Base-by-base conservation (phyloP, 768 basidiomycete species). In the Kwoniella pini region DNA sequence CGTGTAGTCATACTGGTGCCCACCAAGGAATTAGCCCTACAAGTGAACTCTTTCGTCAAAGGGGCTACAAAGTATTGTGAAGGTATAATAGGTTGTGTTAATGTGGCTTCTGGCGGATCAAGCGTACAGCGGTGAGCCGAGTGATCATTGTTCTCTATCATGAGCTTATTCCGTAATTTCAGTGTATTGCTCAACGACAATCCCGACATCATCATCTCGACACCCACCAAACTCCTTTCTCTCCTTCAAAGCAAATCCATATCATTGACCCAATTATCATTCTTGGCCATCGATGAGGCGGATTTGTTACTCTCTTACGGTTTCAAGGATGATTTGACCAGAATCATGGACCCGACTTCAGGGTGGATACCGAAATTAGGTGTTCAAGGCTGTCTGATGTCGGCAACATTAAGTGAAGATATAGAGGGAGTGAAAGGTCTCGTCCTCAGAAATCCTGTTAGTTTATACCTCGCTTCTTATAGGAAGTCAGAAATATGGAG, bases 291-390 rank as follows among this genome's bases (percentile, higher is more conserved):
- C 58, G 96, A 99, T 75, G 96, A 99, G 80, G 96, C 96, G 22
- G 96, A 98, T 75, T 85, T 98, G 36, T 89, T 99, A 53, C 83
- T 99, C 19, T 97, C 94, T 0, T 99, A 98, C 75, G 96, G 96
- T 2, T 91, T 98, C 66, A 80, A 80, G 38, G 89, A 93, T 62
- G 90, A 93, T 71, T 53, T 79, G 62, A 44, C 82, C 79, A 56
- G 89, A 85, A 46, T 78, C 51, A 39, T 84, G 82, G 42, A 87
- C 84, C 77, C 84, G 89, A 28, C 91, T 88, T 54, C 88, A 86
- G 65, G 70, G 6, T 71, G 65, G 60, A 56, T 78, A 19, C 77
- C 77, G 6, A 63, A 63, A 54, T 58, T 78, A 11, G 76, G 85
- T 88, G 62, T 90, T 85, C 77, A 95, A 92, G 77, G 90, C 10